These are phyloP conservation scores for Xylariomycetidae sp. DNA, from an alignment of 2,329 filamentous ascomycete genomes.

Conservation along the genomic window DNA sequence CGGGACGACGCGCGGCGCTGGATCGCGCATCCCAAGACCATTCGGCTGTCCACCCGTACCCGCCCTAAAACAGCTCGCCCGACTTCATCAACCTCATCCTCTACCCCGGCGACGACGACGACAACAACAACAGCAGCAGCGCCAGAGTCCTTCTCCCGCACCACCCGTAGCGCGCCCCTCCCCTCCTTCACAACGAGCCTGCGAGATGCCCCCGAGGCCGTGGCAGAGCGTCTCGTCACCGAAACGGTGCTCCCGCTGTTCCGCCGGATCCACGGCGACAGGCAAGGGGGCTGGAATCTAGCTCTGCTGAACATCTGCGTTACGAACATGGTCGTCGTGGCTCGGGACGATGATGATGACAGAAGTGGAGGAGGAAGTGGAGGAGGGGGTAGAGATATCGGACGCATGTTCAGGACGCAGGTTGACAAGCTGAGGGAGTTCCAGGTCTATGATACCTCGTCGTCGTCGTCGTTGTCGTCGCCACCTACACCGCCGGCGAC, in stretches of 20 bases:
- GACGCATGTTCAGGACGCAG: conserved; percentile 75
- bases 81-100: conserved; percentile 2
- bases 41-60: conserved; percentile 75
- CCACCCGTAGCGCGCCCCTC: conserved; percentile 70
- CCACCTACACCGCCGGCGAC: not conserved
- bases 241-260: conserved; percentile 70
- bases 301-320: conserved; percentile 83
- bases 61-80: conserved; percentile 25
- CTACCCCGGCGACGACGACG: not conserved
- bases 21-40: conserved; percentile 75
- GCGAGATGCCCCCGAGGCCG: conserved; percentile 48
- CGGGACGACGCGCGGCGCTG: conserved; percentile 42
- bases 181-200: conserved; percentile 70
- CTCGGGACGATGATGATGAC: conserved; percentile 41
- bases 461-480: not conserved
- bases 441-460: conserved; percentile 44
- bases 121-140: too few relatives aligned
- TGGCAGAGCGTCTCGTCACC: conserved; percentile 65
- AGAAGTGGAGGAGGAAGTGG: conserved; percentile 29
- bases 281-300: conserved; percentile 67
- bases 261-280: conserved; percentile 64
- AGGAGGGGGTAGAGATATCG: conserved; percentile 72
- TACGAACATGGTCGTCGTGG: conserved; percentile 67
- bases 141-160: conserved; percentile 64
- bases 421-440: conserved; percentile 65